Base-by-base conservation (phyloP, 306 rosid genomes). In the Acacia confusa region DNA sequence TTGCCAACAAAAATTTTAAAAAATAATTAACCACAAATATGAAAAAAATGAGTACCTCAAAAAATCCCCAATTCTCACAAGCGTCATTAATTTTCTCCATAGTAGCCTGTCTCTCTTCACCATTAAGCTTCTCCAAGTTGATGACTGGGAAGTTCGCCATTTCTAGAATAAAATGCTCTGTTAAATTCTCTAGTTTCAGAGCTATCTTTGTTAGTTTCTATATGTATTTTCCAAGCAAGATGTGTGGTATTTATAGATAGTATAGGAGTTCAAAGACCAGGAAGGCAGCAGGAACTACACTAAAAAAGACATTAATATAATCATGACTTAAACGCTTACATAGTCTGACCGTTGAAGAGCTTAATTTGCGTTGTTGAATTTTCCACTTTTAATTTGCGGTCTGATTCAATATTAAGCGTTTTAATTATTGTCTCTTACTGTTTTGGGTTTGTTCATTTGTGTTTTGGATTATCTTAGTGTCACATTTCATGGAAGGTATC, bases 231-330 rank as follows among this genome's bases (percentile, higher is more conserved):
- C 20, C 45, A 34, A 16, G 27, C 2, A 4, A 32, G 1, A 66
- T n/a, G 65, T 4, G 68, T 74, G 80, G 11, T 78, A 83, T 78
- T 83, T 83, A 83, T 78, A 48, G 55, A 48, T 15, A 48, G 55
- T 2, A 10, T 44, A 72, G 71, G 67, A 78, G 17, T 50, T 77
- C 3, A 77, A 34, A 45, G 40, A 14, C 50, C 14, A 19, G 20
- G 15, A 58, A 34, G 47, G 41, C 45, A 19, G 47, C 9, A 47
- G 44, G 65, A 58, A 58, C 4, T 2, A 2, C 13, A 8, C 12
- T 9, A n/a, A 55, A 55, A n/a, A 7, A n/a, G 24, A n/a, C 27
- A n/a, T 20, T 9, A 7, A 58, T 11, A 14, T 36, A 36, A 36
- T 36, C 40, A 19, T 74, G 66, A 47, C 7, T 34, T 50, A 14